phyloP scores from a whole-genome alignment of 108 stramenopile genomes.

The Discostella pseudostelligera region DNA sequence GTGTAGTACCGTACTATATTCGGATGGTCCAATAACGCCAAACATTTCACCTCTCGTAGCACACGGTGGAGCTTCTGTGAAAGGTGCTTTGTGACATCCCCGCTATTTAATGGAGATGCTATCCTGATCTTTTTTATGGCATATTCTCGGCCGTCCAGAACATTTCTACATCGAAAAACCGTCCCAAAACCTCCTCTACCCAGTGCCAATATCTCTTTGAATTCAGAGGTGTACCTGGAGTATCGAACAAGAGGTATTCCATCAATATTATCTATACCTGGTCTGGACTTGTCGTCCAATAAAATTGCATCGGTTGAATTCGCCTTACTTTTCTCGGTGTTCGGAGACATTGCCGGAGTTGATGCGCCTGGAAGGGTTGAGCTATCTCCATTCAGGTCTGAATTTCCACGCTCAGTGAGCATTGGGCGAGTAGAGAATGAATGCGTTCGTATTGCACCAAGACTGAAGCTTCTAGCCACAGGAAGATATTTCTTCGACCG shows the following conservation, averaged over 20 bases:
- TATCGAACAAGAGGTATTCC: conserved; percentile 83
- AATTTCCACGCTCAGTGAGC: conserved; percentile 9
- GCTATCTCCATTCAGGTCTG: conserved; percentile 12
- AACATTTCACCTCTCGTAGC: conserved; percentile 92
- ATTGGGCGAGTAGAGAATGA: background rate
- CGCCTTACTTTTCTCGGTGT: conserved; percentile 4
- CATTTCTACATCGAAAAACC: conserved; percentile 78
- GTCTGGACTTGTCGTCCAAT: conserved; percentile 4
- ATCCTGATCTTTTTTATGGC: conserved; percentile 94
- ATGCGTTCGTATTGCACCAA: conserved; percentile 30
- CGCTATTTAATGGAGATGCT: conserved; percentile 43
- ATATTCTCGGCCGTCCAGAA: conserved; percentile 87
- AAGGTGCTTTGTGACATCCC: conserved; percentile 56
- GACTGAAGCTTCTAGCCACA: conserved; percentile 26
- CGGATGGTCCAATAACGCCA: conserved; percentile 89
- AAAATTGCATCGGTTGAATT: conserved; percentile 6
- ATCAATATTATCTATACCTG: conserved; percentile 39
- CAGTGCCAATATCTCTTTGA: conserved; percentile 68
- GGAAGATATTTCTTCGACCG: conserved; percentile 17
- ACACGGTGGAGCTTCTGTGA: conserved; percentile 75
- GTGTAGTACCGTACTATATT: conserved; percentile 97
- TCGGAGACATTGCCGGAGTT: conserved; percentile 2
- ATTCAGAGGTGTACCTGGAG: conserved; percentile 80
- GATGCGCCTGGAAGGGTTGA: background rate
- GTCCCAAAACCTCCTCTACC: conserved; percentile 91